Conservation (phyloP, 148 eudicot genomes). For the Rheum nobile region DNA sequence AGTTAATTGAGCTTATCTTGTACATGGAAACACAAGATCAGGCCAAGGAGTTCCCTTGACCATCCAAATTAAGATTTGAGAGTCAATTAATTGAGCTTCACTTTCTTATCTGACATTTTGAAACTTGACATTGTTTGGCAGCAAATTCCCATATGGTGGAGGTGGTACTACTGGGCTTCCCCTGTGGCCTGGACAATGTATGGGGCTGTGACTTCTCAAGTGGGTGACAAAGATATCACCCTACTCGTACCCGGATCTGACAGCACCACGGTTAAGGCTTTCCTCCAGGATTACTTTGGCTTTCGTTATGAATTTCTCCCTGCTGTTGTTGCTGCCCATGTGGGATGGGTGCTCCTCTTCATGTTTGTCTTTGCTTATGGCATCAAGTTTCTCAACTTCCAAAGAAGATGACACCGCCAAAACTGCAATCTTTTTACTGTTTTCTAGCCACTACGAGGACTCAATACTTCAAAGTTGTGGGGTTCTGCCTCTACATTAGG, state of each 20-base stretch:
- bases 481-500: neutral
- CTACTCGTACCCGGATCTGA: slow-evolving; percentile 37
- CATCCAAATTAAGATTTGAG: neutral
- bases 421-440: neutral
- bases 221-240: slow-evolving; percentile 29
- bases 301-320: slow-evolving; percentile 43
- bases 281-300: slow-evolving; percentile 32
- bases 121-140: slow-evolving; percentile 10
- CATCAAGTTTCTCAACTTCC: slow-evolving; percentile 61
- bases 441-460: neutral
- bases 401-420: slow-evolving; percentile 26
- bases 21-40: too few relatives aligned
- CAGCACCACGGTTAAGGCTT: slow-evolving; percentile 21
- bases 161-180: slow-evolving; percentile 77
- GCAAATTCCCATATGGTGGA: slow-evolving; percentile 85
- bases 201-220: slow-evolving; percentile 57
- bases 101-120: neutral
- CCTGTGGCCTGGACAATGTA: slow-evolving; percentile 69
- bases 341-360: slow-evolving; percentile 44
- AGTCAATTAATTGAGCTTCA: neutral
- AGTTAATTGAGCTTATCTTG: too few relatives aligned
- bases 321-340: slow-evolving; percentile 35
- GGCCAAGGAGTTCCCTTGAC: neutral
- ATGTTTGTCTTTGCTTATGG: slow-evolving; percentile 41
- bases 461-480: neutral